phyloP scores from a whole-genome alignment of 139 green algal genomes.

The Micractinium conductrix region DNA sequence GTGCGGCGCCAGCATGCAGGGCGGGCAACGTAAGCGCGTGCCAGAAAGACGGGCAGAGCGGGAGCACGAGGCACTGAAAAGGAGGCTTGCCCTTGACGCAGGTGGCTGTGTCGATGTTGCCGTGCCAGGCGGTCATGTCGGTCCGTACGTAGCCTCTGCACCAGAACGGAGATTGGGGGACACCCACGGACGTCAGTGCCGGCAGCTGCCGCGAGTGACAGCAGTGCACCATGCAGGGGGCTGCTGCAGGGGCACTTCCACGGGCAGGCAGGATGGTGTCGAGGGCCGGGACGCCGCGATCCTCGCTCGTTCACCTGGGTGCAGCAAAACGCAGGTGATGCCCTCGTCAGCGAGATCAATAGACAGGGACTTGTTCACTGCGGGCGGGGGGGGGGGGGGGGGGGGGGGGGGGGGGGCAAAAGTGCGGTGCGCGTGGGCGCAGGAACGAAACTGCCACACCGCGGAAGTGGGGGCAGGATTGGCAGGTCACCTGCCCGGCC shows the following conservation, averaged over 20 bases:
- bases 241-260: no score
- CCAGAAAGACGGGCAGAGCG: no score
- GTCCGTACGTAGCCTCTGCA: slow-evolving; percentile 61
- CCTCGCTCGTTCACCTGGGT: slow-evolving; percentile 62
- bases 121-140: slow-evolving; percentile 57
- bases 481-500: neutral
- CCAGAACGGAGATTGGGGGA: neutral
- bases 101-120: slow-evolving; percentile 52
- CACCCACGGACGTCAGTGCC: no score
- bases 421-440: neutral
- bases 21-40: no score
- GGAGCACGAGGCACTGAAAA: no score
- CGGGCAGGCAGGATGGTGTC: neutral
- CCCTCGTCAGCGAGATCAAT: slow-evolving; percentile 63
- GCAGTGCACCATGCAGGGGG: no score
- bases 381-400: no score
- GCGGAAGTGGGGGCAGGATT: no score
- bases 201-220: no score
- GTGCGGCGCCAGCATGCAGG: no score
- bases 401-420: neutral
- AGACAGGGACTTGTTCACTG: slow-evolving; percentile 70
- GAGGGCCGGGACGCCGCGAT: neutral
- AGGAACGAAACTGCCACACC: neutral
- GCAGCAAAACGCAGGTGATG: slow-evolving; percentile 64
- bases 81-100: slow-evolving; percentile 30